Percentiles rank a stretch among this genome's conserved stretches.
Evolutionary conservation across 2,329 filamentous ascomycete genomes (phyloP).

Genomic region (Decorospora gaudefroyi): DNA sequence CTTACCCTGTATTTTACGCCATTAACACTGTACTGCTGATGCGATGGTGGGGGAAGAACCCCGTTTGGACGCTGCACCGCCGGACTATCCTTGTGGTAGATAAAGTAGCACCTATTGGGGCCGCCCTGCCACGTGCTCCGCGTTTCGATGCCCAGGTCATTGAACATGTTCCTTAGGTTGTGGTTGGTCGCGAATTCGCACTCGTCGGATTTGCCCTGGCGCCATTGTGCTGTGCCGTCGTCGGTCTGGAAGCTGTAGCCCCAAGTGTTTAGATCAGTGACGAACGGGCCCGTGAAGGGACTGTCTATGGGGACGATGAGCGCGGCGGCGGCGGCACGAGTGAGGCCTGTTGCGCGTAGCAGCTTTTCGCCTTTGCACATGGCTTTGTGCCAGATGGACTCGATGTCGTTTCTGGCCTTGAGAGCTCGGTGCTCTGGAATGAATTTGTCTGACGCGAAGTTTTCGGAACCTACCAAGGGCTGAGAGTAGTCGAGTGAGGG

Average conservation of each 20-base stretch:
- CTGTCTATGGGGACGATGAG: conserved; percentile 16
- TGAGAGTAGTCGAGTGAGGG: too few species aligned
- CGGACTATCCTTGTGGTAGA: conserved; percentile 18
- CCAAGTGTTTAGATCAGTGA: conserved; percentile 13
- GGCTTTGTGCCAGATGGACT: conserved; percentile 1
- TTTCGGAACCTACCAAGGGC: too few species aligned
- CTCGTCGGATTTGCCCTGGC: conserved; percentile 4
- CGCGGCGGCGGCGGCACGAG: conserved; percentile 1
- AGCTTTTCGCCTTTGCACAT: conserved; percentile 15
- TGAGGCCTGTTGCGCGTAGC: conserved; percentile 5
- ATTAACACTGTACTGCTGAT: conserved; percentile 24
- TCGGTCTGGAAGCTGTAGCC: conserved; percentile 15
- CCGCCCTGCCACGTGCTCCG: conserved; percentile 10
- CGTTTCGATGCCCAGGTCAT: conserved; percentile 14
- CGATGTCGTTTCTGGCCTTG: background rate
- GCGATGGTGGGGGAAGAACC: conserved; percentile 6
- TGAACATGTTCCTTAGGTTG: conserved; percentile 5
- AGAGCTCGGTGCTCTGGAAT: too few species aligned
- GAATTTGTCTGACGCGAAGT: too few species aligned
- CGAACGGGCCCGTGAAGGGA: conserved; percentile 12
- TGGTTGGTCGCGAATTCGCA: conserved; percentile 10
- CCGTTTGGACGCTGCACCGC: conserved; percentile 9
- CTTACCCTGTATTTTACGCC: conserved; percentile 18
- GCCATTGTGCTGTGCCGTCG: conserved; percentile 3
- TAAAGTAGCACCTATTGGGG: conserved; percentile 18